These are phyloP conservation scores for Trypanosoma melophagium DNA, from an alignment of 208 protist genomes.

Conservation along the genomic window DNA sequence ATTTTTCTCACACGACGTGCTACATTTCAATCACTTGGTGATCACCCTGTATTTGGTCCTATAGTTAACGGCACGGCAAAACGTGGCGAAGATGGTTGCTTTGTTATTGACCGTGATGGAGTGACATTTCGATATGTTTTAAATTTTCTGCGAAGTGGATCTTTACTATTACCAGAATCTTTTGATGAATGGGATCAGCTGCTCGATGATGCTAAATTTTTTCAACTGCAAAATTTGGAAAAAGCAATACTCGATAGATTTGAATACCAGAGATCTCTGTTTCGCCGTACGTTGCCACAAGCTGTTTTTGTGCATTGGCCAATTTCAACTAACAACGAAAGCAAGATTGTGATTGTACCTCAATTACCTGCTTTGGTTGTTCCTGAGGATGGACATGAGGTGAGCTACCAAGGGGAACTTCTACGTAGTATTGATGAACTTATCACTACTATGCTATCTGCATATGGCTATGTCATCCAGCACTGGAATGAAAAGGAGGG, in stretches of 20 bases:
- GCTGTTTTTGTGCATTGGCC: conserved; percentile 70
- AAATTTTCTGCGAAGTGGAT: conserved; percentile 53
- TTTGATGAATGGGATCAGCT: conserved; percentile 76
- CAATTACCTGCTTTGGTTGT: conserved; percentile 43
- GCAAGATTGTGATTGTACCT: conserved; percentile 37
- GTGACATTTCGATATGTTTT: conserved; percentile 63
- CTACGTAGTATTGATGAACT: conserved; percentile 60
- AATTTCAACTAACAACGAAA: conserved; percentile 3
- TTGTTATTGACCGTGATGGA: conserved; percentile 71
- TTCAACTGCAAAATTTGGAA: conserved; percentile 45
- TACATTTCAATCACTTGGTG: conserved; percentile 33
- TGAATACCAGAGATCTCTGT: conserved; percentile 60
- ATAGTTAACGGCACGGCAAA: conserved; percentile 46
- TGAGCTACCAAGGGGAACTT: conserved; percentile 33
- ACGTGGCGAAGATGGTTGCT: conserved; percentile 49
- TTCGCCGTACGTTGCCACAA: conserved; percentile 55
- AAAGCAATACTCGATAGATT: conserved; percentile 40
- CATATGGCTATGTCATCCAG: conserved; percentile 67
- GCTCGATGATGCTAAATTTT: conserved; percentile 47
- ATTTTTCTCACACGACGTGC: conserved; percentile 43
- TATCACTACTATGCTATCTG: conserved; percentile 50
- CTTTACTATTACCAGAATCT: conserved; percentile 43
- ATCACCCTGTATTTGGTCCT: conserved; percentile 51
- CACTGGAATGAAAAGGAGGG: conserved; percentile 62
- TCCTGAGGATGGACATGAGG: conserved; percentile 20